Conservation (phyloP, 495 filamentous ascomycete genomes). For the Penicillium fimorum region DNA sequence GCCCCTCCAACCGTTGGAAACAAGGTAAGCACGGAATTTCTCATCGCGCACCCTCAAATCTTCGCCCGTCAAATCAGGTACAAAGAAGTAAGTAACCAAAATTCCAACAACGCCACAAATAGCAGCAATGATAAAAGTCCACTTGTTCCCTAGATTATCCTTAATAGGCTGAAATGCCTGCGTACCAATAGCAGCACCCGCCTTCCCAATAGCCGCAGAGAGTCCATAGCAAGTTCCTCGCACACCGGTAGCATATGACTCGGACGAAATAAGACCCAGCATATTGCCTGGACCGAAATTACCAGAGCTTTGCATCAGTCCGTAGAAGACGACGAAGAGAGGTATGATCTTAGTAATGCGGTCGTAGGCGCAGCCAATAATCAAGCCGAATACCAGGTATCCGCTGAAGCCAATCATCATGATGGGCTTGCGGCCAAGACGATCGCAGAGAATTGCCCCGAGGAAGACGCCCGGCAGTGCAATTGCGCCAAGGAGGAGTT, state of each 20-base stretch:
- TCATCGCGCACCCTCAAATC: slow-evolving; percentile 44
- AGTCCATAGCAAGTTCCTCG: slow-evolving; percentile 52
- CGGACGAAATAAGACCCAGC: slow-evolving; percentile 50
- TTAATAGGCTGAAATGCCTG: slow-evolving; percentile 51
- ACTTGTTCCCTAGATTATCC: slow-evolving; percentile 42
- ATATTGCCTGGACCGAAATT: slow-evolving; percentile 54
- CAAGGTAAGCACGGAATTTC: slow-evolving; percentile 46
- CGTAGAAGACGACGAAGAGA: slow-evolving; percentile 55
- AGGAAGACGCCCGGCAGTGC: slow-evolving; percentile 51
- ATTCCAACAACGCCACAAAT: slow-evolving; percentile 53
- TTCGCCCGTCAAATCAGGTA: slow-evolving; percentile 47
- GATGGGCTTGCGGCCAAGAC: slow-evolving; percentile 47
- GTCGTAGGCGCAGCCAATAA: slow-evolving; percentile 50
- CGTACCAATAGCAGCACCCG: slow-evolving; percentile 53
- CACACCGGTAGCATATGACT: slow-evolving; percentile 51
- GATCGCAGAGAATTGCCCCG: slow-evolving; percentile 47
- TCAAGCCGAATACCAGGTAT: slow-evolving; percentile 52
- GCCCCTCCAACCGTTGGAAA: slow-evolving; percentile 47
- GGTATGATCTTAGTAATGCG: slow-evolving; percentile 50
- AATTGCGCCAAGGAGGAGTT: slow-evolving; percentile 47
- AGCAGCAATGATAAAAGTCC: slow-evolving; percentile 55
- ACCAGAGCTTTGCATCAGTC: slow-evolving; percentile 51
- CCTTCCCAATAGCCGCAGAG: slow-evolving; percentile 53
- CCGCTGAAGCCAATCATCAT: slow-evolving; percentile 56
- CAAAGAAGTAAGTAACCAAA: slow-evolving; percentile 50